Conservation (phyloP, 1,284 basidiomycete genomes). For the Apiotrichum porosum region DNA sequence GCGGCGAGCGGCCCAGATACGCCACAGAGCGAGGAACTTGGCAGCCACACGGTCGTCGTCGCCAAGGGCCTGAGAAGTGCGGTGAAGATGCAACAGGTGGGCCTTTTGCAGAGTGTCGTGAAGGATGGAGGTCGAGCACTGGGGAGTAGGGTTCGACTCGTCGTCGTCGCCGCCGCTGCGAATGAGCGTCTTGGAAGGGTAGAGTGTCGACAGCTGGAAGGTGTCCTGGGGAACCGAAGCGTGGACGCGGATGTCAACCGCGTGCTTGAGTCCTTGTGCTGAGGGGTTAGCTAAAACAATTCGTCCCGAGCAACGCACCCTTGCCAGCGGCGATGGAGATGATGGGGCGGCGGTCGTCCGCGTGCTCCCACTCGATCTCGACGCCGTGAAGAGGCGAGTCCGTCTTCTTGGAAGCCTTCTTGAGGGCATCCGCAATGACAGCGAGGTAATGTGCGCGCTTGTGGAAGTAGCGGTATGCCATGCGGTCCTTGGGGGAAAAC, state of each 20-base stretch:
- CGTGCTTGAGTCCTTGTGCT: conserved; percentile 61
- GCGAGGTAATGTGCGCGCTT: conserved; percentile 90
- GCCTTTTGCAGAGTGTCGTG: conserved; percentile 61
- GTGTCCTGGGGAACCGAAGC: conserved; percentile 59
- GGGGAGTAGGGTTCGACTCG: conserved; percentile 56
- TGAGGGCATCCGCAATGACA: conserved; percentile 64
- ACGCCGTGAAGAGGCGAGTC: conserved; percentile 61
- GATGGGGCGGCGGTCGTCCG: conserved; percentile 53
- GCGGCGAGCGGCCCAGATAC: conserved; percentile 85
- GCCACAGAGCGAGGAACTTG: conserved; percentile 73
- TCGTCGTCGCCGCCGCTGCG: conserved; percentile 42
- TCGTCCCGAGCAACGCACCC: conserved; percentile 17
- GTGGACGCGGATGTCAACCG: conserved; percentile 68
- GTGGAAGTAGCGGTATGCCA: conserved; percentile 85
- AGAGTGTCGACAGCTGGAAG: conserved; percentile 63
- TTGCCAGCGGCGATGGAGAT: conserved; percentile 19
- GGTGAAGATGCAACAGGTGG: conserved; percentile 66
- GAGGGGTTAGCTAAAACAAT: background rate
- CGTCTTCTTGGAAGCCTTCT: conserved; percentile 51
- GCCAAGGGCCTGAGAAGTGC: conserved; percentile 59
- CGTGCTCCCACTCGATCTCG: conserved; percentile 58
- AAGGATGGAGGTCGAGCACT: conserved; percentile 75
- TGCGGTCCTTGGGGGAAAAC: conserved; percentile 92
- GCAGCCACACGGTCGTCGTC: conserved; percentile 54
- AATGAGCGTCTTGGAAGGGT: conserved; percentile 70